These are phyloP conservation scores for Limonomyces culmigenus DNA, from an alignment of 1,284 basidiomycete species.

Conservation along the genomic window DNA sequence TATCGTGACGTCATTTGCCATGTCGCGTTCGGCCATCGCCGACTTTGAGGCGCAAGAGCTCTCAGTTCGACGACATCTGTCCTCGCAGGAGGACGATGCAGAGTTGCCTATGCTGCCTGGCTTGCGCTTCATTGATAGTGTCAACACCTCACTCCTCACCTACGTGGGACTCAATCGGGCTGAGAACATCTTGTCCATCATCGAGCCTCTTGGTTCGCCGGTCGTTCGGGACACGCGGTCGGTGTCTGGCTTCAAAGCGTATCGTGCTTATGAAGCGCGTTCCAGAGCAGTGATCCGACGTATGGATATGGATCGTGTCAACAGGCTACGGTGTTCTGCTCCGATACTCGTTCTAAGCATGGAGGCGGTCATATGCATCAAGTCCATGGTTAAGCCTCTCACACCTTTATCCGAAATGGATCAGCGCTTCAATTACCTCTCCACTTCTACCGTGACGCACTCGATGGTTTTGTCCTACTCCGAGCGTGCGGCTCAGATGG, in stretches of 20 bases:
- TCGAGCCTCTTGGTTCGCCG: conserved; percentile 36
- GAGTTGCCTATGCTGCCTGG: conserved; percentile 54
- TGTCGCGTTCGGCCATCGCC: conserved; percentile 64
- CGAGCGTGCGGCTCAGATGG: conserved; percentile 40
- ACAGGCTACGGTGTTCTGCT: conserved; percentile 69
- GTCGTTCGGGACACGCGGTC: conserved; percentile 63
- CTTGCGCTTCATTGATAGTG: conserved; percentile 40
- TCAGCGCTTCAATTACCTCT: conserved; percentile 20
- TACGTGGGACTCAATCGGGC: conserved; percentile 58
- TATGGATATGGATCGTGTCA: conserved; percentile 60
- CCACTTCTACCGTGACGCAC: conserved; percentile 24
- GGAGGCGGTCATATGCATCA: no score
- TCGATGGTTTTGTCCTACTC: conserved; percentile 47
- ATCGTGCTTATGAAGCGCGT: conserved; percentile 37
- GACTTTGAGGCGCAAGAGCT: conserved; percentile 85
- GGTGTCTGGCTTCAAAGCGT: conserved; percentile 53
- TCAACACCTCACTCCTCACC: conserved; percentile 33
- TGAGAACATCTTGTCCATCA: conserved; percentile 39
- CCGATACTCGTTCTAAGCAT: no score
- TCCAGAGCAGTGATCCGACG: conserved; percentile 42
- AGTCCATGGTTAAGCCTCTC: conserved; percentile 33
- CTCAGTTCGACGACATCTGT: conserved; percentile 55
- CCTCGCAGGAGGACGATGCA: conserved; percentile 25
- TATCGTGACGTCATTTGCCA: conserved; percentile 84
- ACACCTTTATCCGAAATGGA: conserved; percentile 36